Evolutionary conservation across 176 grass and related monocot genomes (phyloP), one percentile per base, ranked within the genome.

Genomic region (Raddia guianensis): DNA sequence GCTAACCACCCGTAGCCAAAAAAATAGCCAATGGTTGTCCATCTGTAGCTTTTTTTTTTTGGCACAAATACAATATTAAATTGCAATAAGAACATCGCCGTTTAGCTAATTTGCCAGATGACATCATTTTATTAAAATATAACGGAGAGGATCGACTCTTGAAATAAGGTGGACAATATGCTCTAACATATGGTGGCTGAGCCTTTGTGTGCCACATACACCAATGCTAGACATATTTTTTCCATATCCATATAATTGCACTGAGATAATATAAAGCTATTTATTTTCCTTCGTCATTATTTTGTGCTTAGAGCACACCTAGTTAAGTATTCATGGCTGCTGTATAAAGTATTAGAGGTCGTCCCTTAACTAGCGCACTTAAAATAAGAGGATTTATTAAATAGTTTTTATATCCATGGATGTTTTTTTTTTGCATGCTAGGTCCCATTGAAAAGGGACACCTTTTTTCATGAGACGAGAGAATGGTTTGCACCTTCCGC

Each of bases 351-450:
- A 75, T 75, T 0, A 59, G 6, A 9, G 63, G 76, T 0, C 48
- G 0, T 0, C 63, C 63, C 40, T 54, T 79, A 27, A 67, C 6
- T 5, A 33, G 61, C 0, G 61, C 10, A 3, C 32, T 1, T 1
- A 78, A 20, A 0, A 78, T 0, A 5, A 12, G 63, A 0, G 49
- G 49, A 6, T 64, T 67, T 14, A 4, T 67, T 1, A 79, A 8
- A 4, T 67, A 67, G 3, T 21, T 7, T 79, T 76, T 9, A 76
- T 62, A 32, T 49, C 56, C 0, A 63, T 3, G 1, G 63, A 77
- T 7, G 20, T 43, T 11, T 77, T 43, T 11, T 77, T 77, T 63
- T 77, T 43, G 6, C 74, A 77, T 34, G 57, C 74, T 49, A 49
- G 42, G 35, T 77, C 43, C 4, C 45, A 77, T 34, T 63, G 7